Base-by-base conservation (phyloP, 495 filamentous ascomycete species). In the Penicillium samsonianum region DNA sequence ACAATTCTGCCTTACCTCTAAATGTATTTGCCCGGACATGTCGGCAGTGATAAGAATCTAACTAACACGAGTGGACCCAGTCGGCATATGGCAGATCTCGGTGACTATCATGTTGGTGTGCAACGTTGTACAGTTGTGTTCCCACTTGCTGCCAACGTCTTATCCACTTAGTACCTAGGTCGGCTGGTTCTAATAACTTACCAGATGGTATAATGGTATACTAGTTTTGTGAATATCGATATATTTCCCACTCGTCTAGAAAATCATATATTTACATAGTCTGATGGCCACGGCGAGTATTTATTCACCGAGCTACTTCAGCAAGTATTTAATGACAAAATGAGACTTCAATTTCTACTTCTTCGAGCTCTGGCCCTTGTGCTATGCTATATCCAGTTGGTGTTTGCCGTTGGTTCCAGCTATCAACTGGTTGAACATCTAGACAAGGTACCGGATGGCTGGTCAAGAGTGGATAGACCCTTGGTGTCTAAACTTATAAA, bases 361-460 rank as follows among this genome's bases (percentile, higher is more conserved):
- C 1, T 61, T 28, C 56, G 59, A 33, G 7, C 28, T 14, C 1
- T 69, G 16, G 53, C 53, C 43, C 46, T 74, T 9, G 5, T 60
- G 5, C 4, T 62, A 14, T 64, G 42, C 35, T 53, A 47, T 14
- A 16, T 53, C 3, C 40, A 61, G 20, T 17, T 50, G 1, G 26
- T n/a, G 0, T 41, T 58, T 14, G 55, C 63, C 22, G 38, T 42
- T n/a, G 40, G 31, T 5, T 11, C 56, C 4, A 50, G 42, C 30
- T 63, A 77, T 64, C 67, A 76, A 9, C 49, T 77, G 5, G 72
- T 83, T 47, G 82, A 84, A 59, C 65, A 75, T 14, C 56, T 84
- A 19, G 57, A 62, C 1, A 53, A 50, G 23, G 60, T 73, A 3
- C 83, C 82, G 0, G 48, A 64, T 41, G 81, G 77, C 19, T 84